Percentiles rank a stretch among this genome's conserved stretches.
These are phyloP conservation scores for Syncephalastrum monosporum DNA, from an alignment of 371 early-diverging fungal genomes.

Conservation along the genomic window DNA sequence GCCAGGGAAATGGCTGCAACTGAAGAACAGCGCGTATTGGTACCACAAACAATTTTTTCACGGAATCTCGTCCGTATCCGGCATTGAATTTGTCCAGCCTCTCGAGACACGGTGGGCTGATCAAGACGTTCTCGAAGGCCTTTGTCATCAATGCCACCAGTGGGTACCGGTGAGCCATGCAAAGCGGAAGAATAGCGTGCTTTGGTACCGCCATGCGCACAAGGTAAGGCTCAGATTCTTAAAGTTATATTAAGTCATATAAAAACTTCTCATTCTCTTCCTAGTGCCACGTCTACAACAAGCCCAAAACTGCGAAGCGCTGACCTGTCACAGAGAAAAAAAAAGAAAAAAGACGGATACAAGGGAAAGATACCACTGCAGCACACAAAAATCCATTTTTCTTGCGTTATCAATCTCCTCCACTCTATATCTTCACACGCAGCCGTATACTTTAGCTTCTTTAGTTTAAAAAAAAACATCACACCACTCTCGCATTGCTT, in stretches of 20 bases:
- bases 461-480: conserved; percentile 1
- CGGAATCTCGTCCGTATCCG: conserved; percentile 89
- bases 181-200: conserved; percentile 74
- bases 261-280: background rate
- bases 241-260: conserved; percentile 2
- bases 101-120: conserved; percentile 62
- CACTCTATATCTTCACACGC: background rate
- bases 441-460: conserved; percentile 1
- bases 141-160: conserved; percentile 82
- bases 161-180: conserved; percentile 80
- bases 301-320: conserved; percentile 19
- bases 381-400: conserved; percentile 7
- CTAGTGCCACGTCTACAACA: conserved; percentile 29
- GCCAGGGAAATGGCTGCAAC: conserved; percentile 88
- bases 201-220: conserved; percentile 91
- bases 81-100: conserved; percentile 73
- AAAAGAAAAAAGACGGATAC: background rate
- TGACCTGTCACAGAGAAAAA: background rate
- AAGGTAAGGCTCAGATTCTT: conserved; percentile 44
- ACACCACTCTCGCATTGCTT: background rate
- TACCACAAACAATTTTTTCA: conserved; percentile 91
- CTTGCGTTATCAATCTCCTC: conserved; percentile 1
- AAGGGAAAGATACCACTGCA: background rate
- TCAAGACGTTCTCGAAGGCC: conserved; percentile 72
- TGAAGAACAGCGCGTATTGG: conserved; percentile 95